A percentile compares a stretch with the other conserved stretches of the same genome.
phyloP scores from a whole-genome alignment of 352 stramenopile genomes.

The Globisporangium perplexum region DNA sequence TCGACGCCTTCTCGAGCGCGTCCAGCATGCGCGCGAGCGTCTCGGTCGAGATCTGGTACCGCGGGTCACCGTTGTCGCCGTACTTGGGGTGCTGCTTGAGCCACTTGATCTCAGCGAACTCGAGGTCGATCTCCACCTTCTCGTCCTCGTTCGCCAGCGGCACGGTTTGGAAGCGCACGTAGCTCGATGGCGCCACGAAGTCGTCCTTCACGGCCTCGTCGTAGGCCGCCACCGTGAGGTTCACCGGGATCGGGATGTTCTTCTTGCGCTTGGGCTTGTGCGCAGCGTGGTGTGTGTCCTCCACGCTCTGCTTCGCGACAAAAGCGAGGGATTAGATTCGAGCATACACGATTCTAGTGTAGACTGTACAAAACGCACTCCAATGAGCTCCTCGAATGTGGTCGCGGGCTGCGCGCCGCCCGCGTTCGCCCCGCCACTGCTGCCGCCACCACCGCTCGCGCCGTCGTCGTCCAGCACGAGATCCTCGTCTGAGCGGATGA shows the following conservation, averaged over 20 bases:
- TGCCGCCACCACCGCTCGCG: conserved; percentile 9
- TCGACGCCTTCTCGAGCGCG: conserved; percentile 79
- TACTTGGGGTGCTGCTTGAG: conserved; percentile 79
- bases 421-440: conserved; percentile 8
- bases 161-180: conserved; percentile 77
- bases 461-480: conserved; percentile 65
- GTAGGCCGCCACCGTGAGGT: conserved; percentile 58
- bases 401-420: conserved; percentile 23
- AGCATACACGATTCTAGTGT: background rate
- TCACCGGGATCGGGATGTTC: conserved; percentile 85
- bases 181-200: conserved; percentile 73
- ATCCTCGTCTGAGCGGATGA: conserved; percentile 79
- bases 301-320: conserved; percentile 35
- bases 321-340: background rate
- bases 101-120: conserved; percentile 87
- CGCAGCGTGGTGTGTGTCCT: conserved; percentile 32
- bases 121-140: conserved; percentile 68
- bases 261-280: conserved; percentile 63
- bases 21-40: conserved; percentile 82
- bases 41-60: conserved; percentile 66
- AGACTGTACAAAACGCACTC: conserved; percentile 23
- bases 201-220: conserved; percentile 57
- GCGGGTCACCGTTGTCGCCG: conserved; percentile 69
- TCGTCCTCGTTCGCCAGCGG: conserved; percentile 34
- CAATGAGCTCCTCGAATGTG: conserved; percentile 73